These are phyloP conservation scores for Malbranchea zuffiana DNA, from an alignment of 2,329 filamentous ascomycete species.

Conservation along the genomic window DNA sequence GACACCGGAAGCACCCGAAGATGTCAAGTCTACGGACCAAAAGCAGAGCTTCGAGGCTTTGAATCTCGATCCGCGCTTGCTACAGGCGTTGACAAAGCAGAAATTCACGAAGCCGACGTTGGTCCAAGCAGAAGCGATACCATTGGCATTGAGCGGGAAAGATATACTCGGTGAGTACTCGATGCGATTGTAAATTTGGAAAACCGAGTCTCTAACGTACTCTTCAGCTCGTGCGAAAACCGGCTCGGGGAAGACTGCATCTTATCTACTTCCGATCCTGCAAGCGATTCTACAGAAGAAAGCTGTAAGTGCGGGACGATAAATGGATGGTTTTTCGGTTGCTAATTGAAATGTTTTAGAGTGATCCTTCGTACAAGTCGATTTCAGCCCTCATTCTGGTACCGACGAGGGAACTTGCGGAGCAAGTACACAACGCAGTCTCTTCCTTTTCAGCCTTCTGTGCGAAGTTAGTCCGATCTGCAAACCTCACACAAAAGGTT, in stretches of 20 bases:
- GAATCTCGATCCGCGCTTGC: slow-evolving; percentile 69
- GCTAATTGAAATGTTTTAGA: slow-evolving; percentile 57
- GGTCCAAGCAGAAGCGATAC: slow-evolving; percentile 79
- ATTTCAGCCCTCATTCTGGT: slow-evolving; percentile 81
- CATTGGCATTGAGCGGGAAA: slow-evolving; percentile 72
- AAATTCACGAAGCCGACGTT: slow-evolving; percentile 78
- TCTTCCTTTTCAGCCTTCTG: slow-evolving; percentile 71
- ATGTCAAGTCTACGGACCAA: slow-evolving; percentile 17
- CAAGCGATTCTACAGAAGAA: slow-evolving; percentile 75
- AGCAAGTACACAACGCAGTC: slow-evolving; percentile 74
- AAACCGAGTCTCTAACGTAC: neutral
- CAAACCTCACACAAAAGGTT: slow-evolving; percentile 84
- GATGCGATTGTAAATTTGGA: neutral
- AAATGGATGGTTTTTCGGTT: neutral
- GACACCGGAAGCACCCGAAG: slow-evolving; percentile 24
- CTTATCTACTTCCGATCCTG: slow-evolving; percentile 82
- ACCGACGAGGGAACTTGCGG: slow-evolving; percentile 85
- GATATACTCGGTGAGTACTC: slow-evolving; percentile 61
- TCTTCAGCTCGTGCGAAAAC: slow-evolving; percentile 71
- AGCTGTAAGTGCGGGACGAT: slow-evolving; percentile 37
- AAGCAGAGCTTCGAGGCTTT: slow-evolving; percentile 60
- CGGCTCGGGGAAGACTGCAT: slow-evolving; percentile 94
- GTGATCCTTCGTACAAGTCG: slow-evolving; percentile 30
- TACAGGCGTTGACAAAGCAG: slow-evolving; percentile 76
- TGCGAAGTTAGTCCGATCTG: slow-evolving; percentile 66